Conservation (phyloP, 2,329 filamentous ascomycete genomes). For the Thelonectria rubi region DNA sequence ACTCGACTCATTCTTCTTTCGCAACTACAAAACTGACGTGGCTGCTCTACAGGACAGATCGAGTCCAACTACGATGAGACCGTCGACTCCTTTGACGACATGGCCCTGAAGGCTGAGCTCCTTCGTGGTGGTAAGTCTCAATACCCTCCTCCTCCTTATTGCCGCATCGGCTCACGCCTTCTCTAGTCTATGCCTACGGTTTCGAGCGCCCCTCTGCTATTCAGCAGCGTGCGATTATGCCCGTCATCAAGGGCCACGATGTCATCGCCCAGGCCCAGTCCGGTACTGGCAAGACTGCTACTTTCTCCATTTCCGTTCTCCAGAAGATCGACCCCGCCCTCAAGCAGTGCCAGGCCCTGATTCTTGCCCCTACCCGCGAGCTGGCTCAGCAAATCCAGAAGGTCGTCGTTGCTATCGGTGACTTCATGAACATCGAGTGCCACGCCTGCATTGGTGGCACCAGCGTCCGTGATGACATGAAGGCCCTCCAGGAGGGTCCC, state of each 20-base stretch:
- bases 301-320: constrained; percentile 98
- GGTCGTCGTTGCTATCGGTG: constrained; percentile 97
- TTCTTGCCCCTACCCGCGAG: constrained; percentile 97
- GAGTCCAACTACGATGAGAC: constrained; percentile 99
- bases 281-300: constrained; percentile 99
- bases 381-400: constrained; percentile 99
- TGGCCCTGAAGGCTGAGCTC: constrained; percentile 96
- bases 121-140: constrained; percentile 80
- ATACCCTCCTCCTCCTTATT: constrained; percentile 30
- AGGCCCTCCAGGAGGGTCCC: constrained; percentile 92
- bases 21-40: constrained; percentile 34
- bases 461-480: constrained; percentile 98
- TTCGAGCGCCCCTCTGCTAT: constrained; percentile 99
- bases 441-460: constrained; percentile 99
- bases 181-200: constrained; percentile 92
- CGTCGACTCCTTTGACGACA: constrained; percentile 98
- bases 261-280: constrained; percentile 99
- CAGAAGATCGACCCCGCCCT: constrained; percentile 97
- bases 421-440: constrained; percentile 99
- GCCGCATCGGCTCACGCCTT: constrained; percentile 40
- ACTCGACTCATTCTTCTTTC: neutral
- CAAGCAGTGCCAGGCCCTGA: constrained; percentile 97
- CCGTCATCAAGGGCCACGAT: constrained; percentile 99
- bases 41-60: constrained; percentile 80
- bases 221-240: constrained; percentile 99